Percentiles rank a stretch among this genome's conserved stretches.
Evolutionary conservation across 768 basidiomycete species (phyloP).

Genomic region (Austroboletus eburneus): DNA sequence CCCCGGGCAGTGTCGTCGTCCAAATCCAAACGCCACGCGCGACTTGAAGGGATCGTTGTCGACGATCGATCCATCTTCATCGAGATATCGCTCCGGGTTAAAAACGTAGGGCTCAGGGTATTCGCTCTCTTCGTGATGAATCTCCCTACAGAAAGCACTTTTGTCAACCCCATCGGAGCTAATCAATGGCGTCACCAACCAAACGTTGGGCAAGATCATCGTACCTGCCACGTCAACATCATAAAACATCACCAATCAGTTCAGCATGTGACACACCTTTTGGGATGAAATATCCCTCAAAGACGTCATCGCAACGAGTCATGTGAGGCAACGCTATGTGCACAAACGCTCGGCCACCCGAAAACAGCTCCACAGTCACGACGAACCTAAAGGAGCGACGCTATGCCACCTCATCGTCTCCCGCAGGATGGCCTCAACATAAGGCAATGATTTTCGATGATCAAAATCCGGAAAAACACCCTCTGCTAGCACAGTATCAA

Average conservation of each 20-base stretch:
- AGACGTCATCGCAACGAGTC: slow-evolving; percentile 38
- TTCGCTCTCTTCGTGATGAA: slow-evolving; percentile 29
- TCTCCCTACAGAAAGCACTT: slow-evolving; percentile 16
- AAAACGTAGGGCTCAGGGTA: slow-evolving; percentile 24
- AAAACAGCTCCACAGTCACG: background rate
- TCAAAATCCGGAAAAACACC: slow-evolving; percentile 22
- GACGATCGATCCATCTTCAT: slow-evolving; percentile 19
- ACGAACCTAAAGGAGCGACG: slow-evolving; percentile 27
- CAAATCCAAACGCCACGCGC: slow-evolving; percentile 29
- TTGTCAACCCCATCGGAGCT: background rate
- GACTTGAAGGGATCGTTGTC: slow-evolving; percentile 25
- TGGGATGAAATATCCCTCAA: slow-evolving; percentile 39
- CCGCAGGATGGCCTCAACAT: slow-evolving; percentile 28
- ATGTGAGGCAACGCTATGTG: slow-evolving; percentile 25
- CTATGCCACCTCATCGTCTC: slow-evolving; percentile 33
- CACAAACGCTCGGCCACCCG: slow-evolving; percentile 5
- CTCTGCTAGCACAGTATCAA: slow-evolving; percentile 20
- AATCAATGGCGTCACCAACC: slow-evolving; percentile 14
- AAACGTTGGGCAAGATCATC: slow-evolving; percentile 28
- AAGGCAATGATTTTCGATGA: slow-evolving; percentile 23
- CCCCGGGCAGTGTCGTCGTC: slow-evolving; percentile 30
- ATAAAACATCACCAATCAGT: background rate
- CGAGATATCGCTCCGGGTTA: slow-evolving; percentile 25
- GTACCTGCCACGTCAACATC: slow-evolving; percentile 16
- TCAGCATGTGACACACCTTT: slow-evolving; percentile 26